Evolutionary conservation across 2,329 filamentous ascomycete species (phyloP).

Genomic region (Laburnicola sp.): DNA sequence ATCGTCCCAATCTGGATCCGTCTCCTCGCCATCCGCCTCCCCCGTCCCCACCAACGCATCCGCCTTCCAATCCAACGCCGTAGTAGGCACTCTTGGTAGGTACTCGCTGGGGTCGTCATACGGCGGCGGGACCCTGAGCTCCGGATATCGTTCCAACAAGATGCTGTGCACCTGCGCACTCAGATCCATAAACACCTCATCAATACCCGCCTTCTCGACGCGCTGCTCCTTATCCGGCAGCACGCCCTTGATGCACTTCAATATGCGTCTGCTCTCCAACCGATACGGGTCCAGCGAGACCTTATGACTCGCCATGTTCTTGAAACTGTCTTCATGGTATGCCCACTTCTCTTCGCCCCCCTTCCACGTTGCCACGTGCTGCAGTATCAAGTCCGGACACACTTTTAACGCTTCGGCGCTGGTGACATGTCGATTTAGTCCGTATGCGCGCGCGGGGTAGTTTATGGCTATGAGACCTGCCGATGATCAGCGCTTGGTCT

Average conservation of each 20-base stretch:
- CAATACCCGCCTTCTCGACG: slow-evolving; percentile 91
- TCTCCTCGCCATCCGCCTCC: slow-evolving; percentile 69
- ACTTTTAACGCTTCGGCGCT: slow-evolving; percentile 80
- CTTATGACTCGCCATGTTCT: slow-evolving; percentile 84
- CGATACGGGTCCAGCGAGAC: slow-evolving; percentile 93
- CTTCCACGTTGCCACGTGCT: slow-evolving; percentile 94
- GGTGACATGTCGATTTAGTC: slow-evolving; percentile 77
- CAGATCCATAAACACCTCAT: slow-evolving; percentile 93
- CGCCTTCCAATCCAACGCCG: slow-evolving; percentile 78
- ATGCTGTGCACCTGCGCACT: slow-evolving; percentile 79
- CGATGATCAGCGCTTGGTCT: too few relatives aligned
- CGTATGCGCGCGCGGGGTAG: slow-evolving; percentile 82
- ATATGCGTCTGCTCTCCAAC: slow-evolving; percentile 78
- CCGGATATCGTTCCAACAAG: slow-evolving; percentile 75
- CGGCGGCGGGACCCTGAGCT: slow-evolving; percentile 68
- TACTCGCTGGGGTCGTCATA: slow-evolving; percentile 72
- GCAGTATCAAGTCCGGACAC: slow-evolving; percentile 80
- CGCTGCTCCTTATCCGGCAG: slow-evolving; percentile 68
- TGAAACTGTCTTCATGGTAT: slow-evolving; percentile 79
- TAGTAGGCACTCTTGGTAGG: slow-evolving; percentile 72
- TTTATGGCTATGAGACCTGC: slow-evolving; percentile 89
- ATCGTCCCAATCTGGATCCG: slow-evolving; percentile 96
- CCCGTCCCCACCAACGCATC: slow-evolving; percentile 83
- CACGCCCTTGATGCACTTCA: slow-evolving; percentile 74
- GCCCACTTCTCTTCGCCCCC: slow-evolving; percentile 91